Evolutionary conservation across 2,329 filamentous ascomycete species (phyloP).

Genomic region (Penicillium olsonii): DNA sequence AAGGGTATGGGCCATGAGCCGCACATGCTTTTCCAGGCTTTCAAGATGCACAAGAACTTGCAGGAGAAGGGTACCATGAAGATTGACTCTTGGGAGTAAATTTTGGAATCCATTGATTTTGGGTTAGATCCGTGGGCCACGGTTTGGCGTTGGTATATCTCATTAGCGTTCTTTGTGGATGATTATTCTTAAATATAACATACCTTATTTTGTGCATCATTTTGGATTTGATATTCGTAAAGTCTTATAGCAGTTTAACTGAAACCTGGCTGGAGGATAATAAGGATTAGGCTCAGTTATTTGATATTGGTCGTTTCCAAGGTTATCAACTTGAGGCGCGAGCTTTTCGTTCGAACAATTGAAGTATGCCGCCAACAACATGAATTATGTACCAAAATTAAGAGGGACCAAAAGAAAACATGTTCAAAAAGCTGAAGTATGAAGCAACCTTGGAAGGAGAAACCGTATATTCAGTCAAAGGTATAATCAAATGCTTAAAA

Average conservation of each 20-base stretch:
- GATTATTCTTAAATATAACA: conserved; percentile 2
- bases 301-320: no score
- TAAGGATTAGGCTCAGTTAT: no score
- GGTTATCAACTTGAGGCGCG: no score
- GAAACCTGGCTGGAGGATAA: no score
- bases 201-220: neutral
- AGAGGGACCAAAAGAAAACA: no score
- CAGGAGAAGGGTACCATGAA: conserved; percentile 87
- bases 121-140: neutral
- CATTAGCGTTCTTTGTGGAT: conserved; percentile 12
- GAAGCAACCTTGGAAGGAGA: no score
- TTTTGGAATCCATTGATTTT: neutral
- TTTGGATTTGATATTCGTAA: neutral
- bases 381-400: no score
- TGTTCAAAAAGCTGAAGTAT: no score
- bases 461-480: neutral
- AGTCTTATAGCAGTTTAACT: no score
- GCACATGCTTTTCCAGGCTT: conserved; percentile 80
- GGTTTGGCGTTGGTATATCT: conserved; percentile 6
- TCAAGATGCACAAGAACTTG: conserved; percentile 86
- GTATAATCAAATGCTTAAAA: neutral
- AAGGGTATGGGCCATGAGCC: conserved; percentile 92
- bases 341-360: no score
- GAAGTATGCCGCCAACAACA: no score
- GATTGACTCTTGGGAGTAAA: conserved; percentile 64